Evolutionary conservation across 371 early-diverging fungal species (phyloP).

Genomic region (Phascolomyces articulosus): DNA sequence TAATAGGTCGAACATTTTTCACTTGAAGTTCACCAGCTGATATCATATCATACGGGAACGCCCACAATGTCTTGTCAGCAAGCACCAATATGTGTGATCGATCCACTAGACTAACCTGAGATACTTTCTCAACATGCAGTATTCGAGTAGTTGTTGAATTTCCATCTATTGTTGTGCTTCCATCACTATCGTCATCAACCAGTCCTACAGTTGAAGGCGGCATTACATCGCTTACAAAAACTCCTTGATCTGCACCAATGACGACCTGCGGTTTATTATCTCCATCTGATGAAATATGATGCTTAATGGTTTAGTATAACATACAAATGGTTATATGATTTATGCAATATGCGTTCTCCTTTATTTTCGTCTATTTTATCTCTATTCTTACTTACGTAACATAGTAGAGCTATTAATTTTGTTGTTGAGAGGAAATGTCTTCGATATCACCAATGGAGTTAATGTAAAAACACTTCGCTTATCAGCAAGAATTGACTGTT

Average conservation of each 20-base stretch:
- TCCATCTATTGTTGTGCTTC: not conserved
- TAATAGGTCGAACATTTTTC: conserved; percentile 70
- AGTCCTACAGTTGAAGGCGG: not conserved
- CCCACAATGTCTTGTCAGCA: conserved; percentile 67
- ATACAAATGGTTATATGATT: no score
- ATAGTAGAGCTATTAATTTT: conserved; percentile 19
- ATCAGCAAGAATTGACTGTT: conserved; percentile 29
- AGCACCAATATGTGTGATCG: conserved; percentile 75
- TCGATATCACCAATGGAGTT: conserved; percentile 15
- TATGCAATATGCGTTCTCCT: no score
- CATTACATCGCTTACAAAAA: conserved; percentile 19
- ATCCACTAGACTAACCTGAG: conserved; percentile 80
- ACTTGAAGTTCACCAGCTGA: conserved; percentile 49
- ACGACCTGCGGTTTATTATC: conserved; percentile 17
- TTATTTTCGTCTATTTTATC: no score
- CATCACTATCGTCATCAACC: conserved; percentile 3
- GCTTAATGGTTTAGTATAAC: no score
- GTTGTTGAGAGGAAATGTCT: conserved; percentile 19
- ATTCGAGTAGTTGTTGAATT: conserved; percentile 38
- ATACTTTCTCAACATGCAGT: conserved; percentile 75
- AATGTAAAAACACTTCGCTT: conserved; percentile 56
- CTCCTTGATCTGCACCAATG: conserved; percentile 42
- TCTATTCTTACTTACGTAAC: conserved; percentile 19
- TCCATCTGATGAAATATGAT: conserved; percentile 4
- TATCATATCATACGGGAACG: conserved; percentile 72